phyloP scores from a whole-genome alignment of 2,329 filamentous ascomycete genomes.

The Beauveria brongniartii region DNA sequence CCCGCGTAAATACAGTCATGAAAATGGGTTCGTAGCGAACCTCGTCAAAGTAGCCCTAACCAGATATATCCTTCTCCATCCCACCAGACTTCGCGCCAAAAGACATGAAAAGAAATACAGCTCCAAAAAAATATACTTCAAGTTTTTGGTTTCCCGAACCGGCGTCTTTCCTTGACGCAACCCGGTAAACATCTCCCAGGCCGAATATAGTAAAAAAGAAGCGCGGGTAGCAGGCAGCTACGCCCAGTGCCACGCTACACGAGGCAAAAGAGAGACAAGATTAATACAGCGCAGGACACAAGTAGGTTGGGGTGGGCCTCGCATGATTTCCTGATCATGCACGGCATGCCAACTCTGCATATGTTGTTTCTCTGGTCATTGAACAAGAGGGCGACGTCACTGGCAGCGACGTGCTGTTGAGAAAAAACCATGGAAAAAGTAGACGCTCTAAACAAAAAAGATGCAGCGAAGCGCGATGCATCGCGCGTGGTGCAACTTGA shows the following conservation, averaged over 20 bases:
- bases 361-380: not conserved
- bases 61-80: constrained; percentile 7
- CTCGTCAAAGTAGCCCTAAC: constrained; percentile 1
- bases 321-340: not conserved
- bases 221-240: not conserved
- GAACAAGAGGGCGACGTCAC: not conserved
- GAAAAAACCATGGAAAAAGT: constrained; percentile 9
- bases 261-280: not conserved
- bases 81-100: constrained; percentile 3
- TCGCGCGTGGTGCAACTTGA: not conserved
- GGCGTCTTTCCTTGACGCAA: not conserved
- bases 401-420: not conserved
- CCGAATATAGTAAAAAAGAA: not conserved
- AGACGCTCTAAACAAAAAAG: not conserved
- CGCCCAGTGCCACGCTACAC: not conserved
- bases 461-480: not conserved
- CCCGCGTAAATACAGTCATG: constrained; percentile 19
- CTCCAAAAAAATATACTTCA: not conserved
- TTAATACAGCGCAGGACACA: not conserved
- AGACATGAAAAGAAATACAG: not conserved
- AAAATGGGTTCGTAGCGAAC: not conserved
- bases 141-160: not conserved
- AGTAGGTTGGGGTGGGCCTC: not conserved
- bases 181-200: not conserved
- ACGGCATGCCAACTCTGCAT: not conserved